Evolutionary conservation across 768 basidiomycete species (phyloP).

Genomic region (Neoboletus magnificus): DNA sequence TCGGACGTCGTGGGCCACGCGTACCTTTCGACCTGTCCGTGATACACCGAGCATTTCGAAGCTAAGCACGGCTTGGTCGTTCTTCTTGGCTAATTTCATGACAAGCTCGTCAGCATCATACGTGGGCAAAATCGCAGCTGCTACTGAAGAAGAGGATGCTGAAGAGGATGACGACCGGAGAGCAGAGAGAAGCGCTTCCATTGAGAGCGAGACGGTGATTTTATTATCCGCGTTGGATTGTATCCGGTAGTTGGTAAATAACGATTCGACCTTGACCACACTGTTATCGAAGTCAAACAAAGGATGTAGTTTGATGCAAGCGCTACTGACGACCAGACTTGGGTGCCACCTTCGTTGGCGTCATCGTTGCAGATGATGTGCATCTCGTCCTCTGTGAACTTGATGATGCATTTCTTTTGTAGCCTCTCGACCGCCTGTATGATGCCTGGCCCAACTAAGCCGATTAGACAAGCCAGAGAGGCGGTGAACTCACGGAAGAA

Average conservation of each 20-base stretch:
- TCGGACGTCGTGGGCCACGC: conserved; percentile 75
- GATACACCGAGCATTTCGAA: conserved; percentile 72
- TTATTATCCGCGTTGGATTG: conserved; percentile 83
- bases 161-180: conserved; percentile 62
- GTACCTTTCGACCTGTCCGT: conserved; percentile 58
- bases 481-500: conserved; percentile 47
- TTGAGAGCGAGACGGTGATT: conserved; percentile 69
- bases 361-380: conserved; percentile 83
- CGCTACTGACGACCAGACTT: conserved; percentile 72
- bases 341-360: conserved; percentile 77
- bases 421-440: conserved; percentile 81
- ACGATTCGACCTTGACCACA: conserved; percentile 60
- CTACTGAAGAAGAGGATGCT: conserved; percentile 37
- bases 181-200: conserved; percentile 72
- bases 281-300: conserved; percentile 31
- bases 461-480: not conserved
- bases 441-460: conserved; percentile 46
- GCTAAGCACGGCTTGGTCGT: conserved; percentile 69
- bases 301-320: conserved; percentile 30
- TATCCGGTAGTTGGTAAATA: conserved; percentile 78
- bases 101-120: conserved; percentile 64
- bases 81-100: conserved; percentile 86
- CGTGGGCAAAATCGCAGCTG: conserved; percentile 28
- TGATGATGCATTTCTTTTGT: conserved; percentile 81
- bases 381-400: conserved; percentile 70